A percentile compares a stretch with the other conserved stretches of the same genome.
phyloP scores from a whole-genome alignment of 306 rosid species.

The Cucurbita ficifolia region DNA sequence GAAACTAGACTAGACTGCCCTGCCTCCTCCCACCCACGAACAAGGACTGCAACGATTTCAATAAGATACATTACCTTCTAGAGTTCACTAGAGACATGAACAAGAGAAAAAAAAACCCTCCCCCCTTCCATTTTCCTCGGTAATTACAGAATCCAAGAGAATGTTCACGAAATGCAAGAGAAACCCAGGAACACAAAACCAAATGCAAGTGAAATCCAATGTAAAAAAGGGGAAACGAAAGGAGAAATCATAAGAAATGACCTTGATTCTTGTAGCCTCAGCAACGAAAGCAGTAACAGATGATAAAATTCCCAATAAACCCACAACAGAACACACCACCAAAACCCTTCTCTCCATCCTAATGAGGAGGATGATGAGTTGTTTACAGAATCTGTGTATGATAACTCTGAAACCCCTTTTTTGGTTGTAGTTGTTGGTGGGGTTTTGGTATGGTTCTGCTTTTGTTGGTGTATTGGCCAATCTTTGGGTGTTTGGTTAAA shows the following conservation, averaged over 20 bases:
- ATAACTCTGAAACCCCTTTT: background rate
- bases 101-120: background rate
- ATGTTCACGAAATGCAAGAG: background rate
- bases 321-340: conserved; percentile 36
- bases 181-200: background rate
- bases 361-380: background rate
- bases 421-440: background rate
- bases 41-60: background rate
- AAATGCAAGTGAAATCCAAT: conserved; percentile 1
- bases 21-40: no score
- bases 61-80: background rate
- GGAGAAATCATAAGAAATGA: background rate
- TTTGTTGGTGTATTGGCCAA: background rate
- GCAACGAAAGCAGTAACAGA: conserved; percentile 75
- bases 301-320: conserved; percentile 50
- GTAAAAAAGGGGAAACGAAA: background rate
- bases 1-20: no score
- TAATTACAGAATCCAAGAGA: background rate
- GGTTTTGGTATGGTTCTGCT: background rate
- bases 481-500: conserved; percentile 2
- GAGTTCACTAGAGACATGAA: background rate
- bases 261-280: conserved; percentile 77
- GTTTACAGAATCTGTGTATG: background rate
- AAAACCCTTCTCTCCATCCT: conserved; percentile 54
- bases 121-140: background rate